Percentiles rank a stretch among this genome's conserved stretches.
phyloP scores from a whole-genome alignment of 1,139 yeast species.

The Protomyces arabidopsidicola region DNA sequence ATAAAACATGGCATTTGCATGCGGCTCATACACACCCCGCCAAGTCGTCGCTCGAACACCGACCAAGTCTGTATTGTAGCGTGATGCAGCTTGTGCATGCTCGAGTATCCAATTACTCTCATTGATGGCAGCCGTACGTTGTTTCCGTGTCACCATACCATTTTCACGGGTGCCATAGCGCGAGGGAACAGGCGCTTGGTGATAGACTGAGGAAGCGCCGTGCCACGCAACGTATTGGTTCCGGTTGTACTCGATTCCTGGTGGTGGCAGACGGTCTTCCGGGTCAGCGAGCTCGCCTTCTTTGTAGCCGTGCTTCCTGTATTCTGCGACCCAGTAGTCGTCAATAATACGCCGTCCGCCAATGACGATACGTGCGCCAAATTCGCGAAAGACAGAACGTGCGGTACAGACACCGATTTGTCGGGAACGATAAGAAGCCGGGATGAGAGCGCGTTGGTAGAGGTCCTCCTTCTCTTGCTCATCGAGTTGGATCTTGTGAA shows the following conservation, averaged over 20 bases:
- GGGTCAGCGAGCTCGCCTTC: constrained; percentile 81
- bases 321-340: constrained; percentile 80
- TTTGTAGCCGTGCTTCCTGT: constrained; percentile 65
- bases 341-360: constrained; percentile 79
- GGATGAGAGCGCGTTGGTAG: constrained; percentile 74
- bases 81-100: constrained; percentile 70
- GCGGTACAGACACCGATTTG: constrained; percentile 89
- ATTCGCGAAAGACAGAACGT: constrained; percentile 79
- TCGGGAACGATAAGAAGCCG: constrained; percentile 86
- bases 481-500: constrained; percentile 68
- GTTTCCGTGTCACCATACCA: constrained; percentile 35
- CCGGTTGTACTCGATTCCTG: constrained; percentile 46
- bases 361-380: constrained; percentile 77
- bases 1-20: constrained; percentile 69
- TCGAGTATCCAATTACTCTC: constrained; percentile 85
- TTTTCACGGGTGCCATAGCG: constrained; percentile 28
- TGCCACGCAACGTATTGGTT: constrained; percentile 54
- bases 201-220: constrained; percentile 47
- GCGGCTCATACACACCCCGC: constrained; percentile 67
- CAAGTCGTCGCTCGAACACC: constrained; percentile 56
- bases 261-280: constrained; percentile 49
- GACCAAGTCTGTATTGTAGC: constrained; percentile 58
- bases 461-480: constrained; percentile 79
- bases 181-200: constrained; percentile 36
- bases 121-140: constrained; percentile 45